Evolutionary conservation across 2,329 filamentous ascomycete genomes (phyloP).

Genomic region (Cordyceps fumosorosea): DNA sequence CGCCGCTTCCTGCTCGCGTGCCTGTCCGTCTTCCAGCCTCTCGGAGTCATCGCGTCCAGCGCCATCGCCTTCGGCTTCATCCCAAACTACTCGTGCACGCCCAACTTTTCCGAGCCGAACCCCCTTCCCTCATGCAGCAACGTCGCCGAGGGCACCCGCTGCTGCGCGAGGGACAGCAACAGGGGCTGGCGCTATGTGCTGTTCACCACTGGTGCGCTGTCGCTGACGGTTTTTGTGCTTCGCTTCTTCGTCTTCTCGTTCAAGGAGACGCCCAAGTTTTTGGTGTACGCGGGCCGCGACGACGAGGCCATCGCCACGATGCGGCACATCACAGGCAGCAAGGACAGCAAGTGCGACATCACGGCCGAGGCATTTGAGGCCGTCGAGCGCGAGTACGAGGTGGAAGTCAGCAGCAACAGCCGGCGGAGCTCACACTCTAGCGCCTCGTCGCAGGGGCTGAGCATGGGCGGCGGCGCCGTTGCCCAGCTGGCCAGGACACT

Average conservation of each 20-base stretch:
- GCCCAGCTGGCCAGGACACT: conserved; percentile 17
- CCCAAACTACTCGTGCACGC: conserved; percentile 42
- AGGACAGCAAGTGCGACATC: conserved; percentile 28
- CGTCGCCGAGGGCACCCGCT: conserved; percentile 16
- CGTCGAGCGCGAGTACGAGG: conserved; percentile 19
- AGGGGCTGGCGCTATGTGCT: conserved; percentile 46
- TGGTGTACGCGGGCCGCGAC: conserved; percentile 37
- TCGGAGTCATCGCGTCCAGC: conserved; percentile 45
- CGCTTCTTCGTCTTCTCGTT: conserved; percentile 42
- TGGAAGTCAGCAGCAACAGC: conserved; percentile 16
- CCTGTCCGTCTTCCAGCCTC: conserved; percentile 48
- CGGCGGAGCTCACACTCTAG: conserved; percentile 14
- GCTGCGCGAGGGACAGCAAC: conserved; percentile 35
- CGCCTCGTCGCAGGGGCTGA: conserved; percentile 12
- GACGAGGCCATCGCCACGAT: conserved; percentile 41
- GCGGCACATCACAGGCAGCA: conserved; percentile 37
- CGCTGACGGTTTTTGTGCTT: conserved; percentile 36
- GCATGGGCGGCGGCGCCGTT: conserved; percentile 17
- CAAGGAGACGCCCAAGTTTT: conserved; percentile 40
- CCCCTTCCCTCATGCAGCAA: conserved; percentile 38
- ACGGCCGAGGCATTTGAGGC: conserved; percentile 31
- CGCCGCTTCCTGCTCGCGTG: conserved; percentile 45
- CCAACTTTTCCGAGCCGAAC: conserved; percentile 39
- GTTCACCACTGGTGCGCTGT: conserved; percentile 37
- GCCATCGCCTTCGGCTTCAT: conserved; percentile 48